Base-by-base conservation (phyloP, 176 grass and related monocot genomes). In the Aegilops umbellulata region DNA sequence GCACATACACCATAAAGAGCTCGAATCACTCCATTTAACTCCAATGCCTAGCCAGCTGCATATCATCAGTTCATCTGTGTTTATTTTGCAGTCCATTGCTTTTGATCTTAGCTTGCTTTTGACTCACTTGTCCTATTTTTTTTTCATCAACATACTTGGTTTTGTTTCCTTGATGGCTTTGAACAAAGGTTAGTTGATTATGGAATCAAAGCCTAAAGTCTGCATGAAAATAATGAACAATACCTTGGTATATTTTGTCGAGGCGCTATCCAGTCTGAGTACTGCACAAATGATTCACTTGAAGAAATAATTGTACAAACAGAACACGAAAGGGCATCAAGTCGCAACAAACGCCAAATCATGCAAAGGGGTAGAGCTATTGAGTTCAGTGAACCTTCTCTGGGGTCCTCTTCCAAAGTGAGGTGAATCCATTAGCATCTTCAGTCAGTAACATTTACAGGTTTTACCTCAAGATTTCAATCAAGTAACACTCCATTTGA, bases 51-150 rank as follows among this genome's bases (percentile, higher is more conserved):
- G 27, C 26, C 32, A 25, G 7, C 32, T 60, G 57, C 44, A 74
- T 47, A 39, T 74, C 32, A 29, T 46, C 58, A 58, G 51, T 35
- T 79, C 66, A 14, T 80, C 58, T 12, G 74, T 47, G 67, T 16
- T 80, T 5, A 22, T 87, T 35, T 79, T 16, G 63, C 87, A 84
- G 63, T 83, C 88, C 72, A 77, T 88, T 35, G 35, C 41, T 15
- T 81, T 67, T 36, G 83, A 70, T 81, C 66, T 92, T 76, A 72
- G 73, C 60, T 77, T 83, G 6, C 87, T 94, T 35, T 82, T 85
- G 77, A 67, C 90, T 23, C 84, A 94, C 31, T 27, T 92, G 1
- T 83, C 69, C 61, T 98, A 92, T 71, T 93, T 94, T 26, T 26
- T 92, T 24, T 53, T 61, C 65, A 41, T 98, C 23, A 61, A 86